Evolutionary conservation across 116 monocot genomes (phyloP), one percentile per base, ranked within the genome.

Genomic region (Posidonia oceanica): DNA sequence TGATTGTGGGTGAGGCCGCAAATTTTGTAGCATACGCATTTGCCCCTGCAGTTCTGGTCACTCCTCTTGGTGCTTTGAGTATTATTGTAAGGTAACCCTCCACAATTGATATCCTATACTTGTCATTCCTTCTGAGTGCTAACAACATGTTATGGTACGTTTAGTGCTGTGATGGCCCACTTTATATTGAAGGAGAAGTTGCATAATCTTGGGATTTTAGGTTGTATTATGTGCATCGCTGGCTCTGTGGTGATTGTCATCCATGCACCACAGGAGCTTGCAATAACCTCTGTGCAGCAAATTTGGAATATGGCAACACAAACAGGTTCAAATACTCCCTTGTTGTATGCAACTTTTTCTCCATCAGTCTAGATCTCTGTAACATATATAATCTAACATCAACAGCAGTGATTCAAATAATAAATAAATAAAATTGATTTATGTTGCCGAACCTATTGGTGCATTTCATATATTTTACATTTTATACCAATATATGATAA

Each of bases 221-320:
- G 96, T 17, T 96, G 96, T 64, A 75, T 91, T 1, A 84, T 96
- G 87, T 96, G 96, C 79, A 89, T 96, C 78, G 82, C 82, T 52
- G 96, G 96, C 29, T 96, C 96, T 10, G 79, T 89, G 14, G 84
- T 91, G 8, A 87, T 96, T 48, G 96, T 91, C 10, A 63, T 96
- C 52, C 91, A 96, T 77, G 96, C 89, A 68, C 91, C 96, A 18
- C 86, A 96, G 63, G 96, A 96, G 65, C 84, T 79, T 73, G 53
- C 81, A 66, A 91, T 91, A 36, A 87, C 85, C 52, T 96, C 96
- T 20, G 87, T 96, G 73, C 84, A 81, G 54, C 91, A 96, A 78
- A 85, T 96, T 61, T 91, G 96, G 91, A 77, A 64, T 53, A 70
- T 91, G 81, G 96, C 96, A 57, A 91, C 85, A 59, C 91, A 96